These are phyloP conservation scores for Holtermanniella nyarrowii DNA, from an alignment of 768 basidiomycete species.

Conservation along the genomic window DNA sequence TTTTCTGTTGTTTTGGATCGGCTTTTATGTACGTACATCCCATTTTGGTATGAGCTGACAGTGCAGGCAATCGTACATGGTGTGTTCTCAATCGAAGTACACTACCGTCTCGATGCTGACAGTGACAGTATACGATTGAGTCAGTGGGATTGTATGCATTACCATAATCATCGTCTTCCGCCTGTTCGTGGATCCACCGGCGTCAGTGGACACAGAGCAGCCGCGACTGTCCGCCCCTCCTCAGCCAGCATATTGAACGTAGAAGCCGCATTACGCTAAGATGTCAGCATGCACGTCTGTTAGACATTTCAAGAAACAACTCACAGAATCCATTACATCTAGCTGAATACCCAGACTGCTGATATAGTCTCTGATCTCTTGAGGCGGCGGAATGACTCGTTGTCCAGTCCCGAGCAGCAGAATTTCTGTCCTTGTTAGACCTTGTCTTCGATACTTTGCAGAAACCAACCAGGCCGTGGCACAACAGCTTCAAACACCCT, in stretches of 20 bases:
- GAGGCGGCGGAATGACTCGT: constrained; percentile 59
- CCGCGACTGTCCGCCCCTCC: constrained; percentile 85
- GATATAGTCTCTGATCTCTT: constrained; percentile 55
- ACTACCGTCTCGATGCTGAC: too few relatives aligned
- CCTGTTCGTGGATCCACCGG: constrained; percentile 20
- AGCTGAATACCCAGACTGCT: constrained; percentile 70
- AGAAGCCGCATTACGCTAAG: constrained; percentile 75
- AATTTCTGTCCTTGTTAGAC: constrained; percentile 54
- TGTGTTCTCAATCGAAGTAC: constrained; percentile 20
- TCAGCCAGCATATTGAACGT: constrained; percentile 90
- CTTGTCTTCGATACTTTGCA: background rate
- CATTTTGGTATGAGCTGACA: background rate
- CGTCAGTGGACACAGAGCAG: constrained; percentile 64
- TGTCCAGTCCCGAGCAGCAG: constrained; percentile 79
- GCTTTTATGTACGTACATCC: constrained; percentile 56
- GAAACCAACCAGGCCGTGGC: constrained; percentile 68
- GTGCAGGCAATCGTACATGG: constrained; percentile 29
- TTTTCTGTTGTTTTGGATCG: constrained; percentile 85
- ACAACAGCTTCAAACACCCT: constrained; percentile 68
- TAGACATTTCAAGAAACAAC: constrained; percentile 19
- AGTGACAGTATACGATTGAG: too few relatives aligned
- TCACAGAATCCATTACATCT: constrained; percentile 78
- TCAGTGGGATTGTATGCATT: too few relatives aligned
- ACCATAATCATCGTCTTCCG: background rate
- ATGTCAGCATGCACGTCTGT: background rate